These are phyloP conservation scores for Mortierella sp. DNA, from an alignment of 371 early-diverging fungal genomes.

Conservation along the genomic window DNA sequence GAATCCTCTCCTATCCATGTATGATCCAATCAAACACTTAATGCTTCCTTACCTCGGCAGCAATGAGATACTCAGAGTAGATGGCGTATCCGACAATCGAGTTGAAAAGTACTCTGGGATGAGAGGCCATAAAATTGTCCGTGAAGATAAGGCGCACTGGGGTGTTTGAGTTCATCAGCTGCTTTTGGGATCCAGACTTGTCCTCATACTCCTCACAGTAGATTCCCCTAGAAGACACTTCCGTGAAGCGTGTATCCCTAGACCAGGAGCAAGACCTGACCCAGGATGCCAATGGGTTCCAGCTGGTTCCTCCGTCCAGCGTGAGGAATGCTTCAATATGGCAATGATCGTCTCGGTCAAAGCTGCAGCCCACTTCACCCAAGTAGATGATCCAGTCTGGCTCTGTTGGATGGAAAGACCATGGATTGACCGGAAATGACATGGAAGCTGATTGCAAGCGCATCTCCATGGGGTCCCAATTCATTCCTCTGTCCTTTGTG, in stretches of 20 bases:
- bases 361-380: constrained; percentile 60
- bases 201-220: constrained; percentile 77
- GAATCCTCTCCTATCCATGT: not conserved
- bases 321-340: constrained; percentile 74
- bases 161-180: constrained; percentile 52
- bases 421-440: constrained; percentile 59
- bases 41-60: constrained; percentile 61
- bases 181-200: constrained; percentile 68
- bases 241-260: constrained; percentile 65
- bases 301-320: constrained; percentile 75
- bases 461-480: constrained; percentile 63
- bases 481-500: constrained; percentile 79
- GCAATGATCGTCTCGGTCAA: constrained; percentile 26
- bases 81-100: constrained; percentile 80
- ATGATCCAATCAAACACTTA: too few relatives aligned
- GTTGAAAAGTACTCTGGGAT: constrained; percentile 67
- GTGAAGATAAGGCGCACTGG: constrained; percentile 66
- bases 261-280: constrained; percentile 84
- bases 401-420: constrained; percentile 87
- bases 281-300: constrained; percentile 78
- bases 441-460: constrained; percentile 67
- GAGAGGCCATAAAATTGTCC: constrained; percentile 66
- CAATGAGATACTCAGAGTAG: constrained; percentile 85
- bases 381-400: constrained; percentile 81
- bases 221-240: constrained; percentile 62